phyloP scores from a whole-genome alignment of 2,329 filamentous ascomycete genomes.

The Saccharata proteae region DNA sequence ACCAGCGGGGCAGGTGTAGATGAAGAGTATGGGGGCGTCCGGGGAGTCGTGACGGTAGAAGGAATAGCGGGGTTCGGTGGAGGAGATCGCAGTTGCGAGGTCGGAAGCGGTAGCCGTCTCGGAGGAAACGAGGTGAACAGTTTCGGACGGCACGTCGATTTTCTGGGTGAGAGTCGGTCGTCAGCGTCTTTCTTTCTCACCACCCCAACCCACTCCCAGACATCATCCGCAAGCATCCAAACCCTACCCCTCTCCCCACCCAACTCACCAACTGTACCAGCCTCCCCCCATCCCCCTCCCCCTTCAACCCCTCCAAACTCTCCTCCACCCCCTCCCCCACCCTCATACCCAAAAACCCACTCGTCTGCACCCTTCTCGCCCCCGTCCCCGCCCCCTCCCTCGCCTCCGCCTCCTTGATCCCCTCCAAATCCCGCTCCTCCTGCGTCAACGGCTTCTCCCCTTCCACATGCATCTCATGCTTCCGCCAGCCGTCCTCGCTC shows the following conservation, averaged over 20 bases:
- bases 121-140: conserved; percentile 51
- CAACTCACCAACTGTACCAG: conserved; percentile 55
- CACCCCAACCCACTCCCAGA: conserved; percentile 53
- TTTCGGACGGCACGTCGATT: conserved; percentile 60
- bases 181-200: conserved; percentile 1
- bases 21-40: conserved; percentile 56
- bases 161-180: conserved; percentile 36
- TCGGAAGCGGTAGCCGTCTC: conserved; percentile 42
- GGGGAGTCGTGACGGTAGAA: conserved; percentile 57
- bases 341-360: conserved; percentile 34
- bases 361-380: conserved; percentile 26
- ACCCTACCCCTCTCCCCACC: conserved; percentile 14
- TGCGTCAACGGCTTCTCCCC: conserved; percentile 60
- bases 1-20: conserved; percentile 66
- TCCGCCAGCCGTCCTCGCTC: conserved; percentile 55
- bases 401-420: conserved; percentile 62
- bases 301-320: conserved; percentile 51
- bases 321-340: conserved; percentile 51
- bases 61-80: conserved; percentile 60
- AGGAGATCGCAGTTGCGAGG: conserved; percentile 49
- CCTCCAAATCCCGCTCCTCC: conserved; percentile 59
- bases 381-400: conserved; percentile 58
- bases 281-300: conserved; percentile 33
- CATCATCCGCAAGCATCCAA: conserved; percentile 43
- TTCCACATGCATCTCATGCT: conserved; percentile 55